Evolutionary conservation across 2,329 filamentous ascomycete genomes (phyloP).

Genomic region (Pleomassaria siparia): DNA sequence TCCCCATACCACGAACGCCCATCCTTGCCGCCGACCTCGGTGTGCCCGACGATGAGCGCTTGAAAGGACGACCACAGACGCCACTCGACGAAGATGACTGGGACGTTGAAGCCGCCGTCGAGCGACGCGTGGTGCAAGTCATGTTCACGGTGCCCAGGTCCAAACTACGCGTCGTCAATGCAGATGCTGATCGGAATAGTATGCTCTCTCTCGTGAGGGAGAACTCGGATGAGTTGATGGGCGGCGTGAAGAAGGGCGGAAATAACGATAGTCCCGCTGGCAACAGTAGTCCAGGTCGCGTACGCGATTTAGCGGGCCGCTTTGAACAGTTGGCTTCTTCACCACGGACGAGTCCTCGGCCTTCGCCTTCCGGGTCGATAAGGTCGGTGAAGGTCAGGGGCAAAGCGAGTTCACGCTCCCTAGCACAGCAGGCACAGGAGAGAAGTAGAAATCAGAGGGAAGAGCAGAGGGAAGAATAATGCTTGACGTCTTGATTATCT

Average conservation of each 20-base stretch:
- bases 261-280: slow-evolving; percentile 6
- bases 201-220: slow-evolving; percentile 29
- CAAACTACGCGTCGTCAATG: slow-evolving; percentile 83
- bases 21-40: slow-evolving; percentile 28
- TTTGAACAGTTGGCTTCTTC: slow-evolving; percentile 29
- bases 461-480: too few species aligned
- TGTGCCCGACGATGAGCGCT: slow-evolving; percentile 9
- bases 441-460: background rate
- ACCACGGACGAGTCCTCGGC: slow-evolving; percentile 14
- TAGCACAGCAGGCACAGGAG: slow-evolving; percentile 4
- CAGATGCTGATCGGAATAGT: slow-evolving; percentile 33
- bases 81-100: slow-evolving; percentile 49
- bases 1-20: slow-evolving; percentile 31
- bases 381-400: slow-evolving; percentile 29
- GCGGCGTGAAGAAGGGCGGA: slow-evolving; percentile 5
- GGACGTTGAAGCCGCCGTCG: slow-evolving; percentile 53
- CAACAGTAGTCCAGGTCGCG: slow-evolving; percentile 19
- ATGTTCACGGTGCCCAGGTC: slow-evolving; percentile 95
- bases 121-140: slow-evolving; percentile 53
- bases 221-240: slow-evolving; percentile 5
- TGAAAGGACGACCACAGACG: slow-evolving; percentile 23
- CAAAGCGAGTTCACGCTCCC: slow-evolving; percentile 17
- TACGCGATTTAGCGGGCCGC: slow-evolving; percentile 32
- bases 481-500: too few species aligned
- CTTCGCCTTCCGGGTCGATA: slow-evolving; percentile 22